Base-by-base conservation (phyloP, 805 yeast genomes). In the Monosporozyma solicola region DNA sequence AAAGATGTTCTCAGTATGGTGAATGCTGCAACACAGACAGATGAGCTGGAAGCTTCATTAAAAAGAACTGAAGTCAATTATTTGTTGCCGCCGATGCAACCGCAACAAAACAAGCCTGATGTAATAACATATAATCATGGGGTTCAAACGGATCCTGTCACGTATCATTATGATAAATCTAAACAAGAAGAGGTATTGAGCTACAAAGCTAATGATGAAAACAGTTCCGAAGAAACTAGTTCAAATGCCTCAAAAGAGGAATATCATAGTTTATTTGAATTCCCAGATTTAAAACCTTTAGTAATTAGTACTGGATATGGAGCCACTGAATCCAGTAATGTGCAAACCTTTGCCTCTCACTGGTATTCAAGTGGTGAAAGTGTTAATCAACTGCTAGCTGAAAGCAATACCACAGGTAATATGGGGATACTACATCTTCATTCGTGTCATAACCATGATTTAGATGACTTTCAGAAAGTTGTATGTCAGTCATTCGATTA, bases 41-140 rank as follows among this genome's bases (percentile, higher is more conserved):
- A 63, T 33, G 35, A 45, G 10, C 11, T 3, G 5, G 3, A 2
- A 15, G 15, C 11, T 9, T 8, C 22, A n/a, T 7, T 9, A n/a
- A 2, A 27, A n/a, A 24, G n/a, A 13, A 24, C 11, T 43, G 27
- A 20, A 24, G 7, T 41, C 15, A 16, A 41, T 20, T 5, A 41
- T 4, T 15, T 7, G 3, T 39, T 25, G 45, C 50, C 7, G 39
- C 32, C 9, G n/a, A 32, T 11, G 20, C 50, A n/a, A 20, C 9
- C 37, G 33, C 3, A 29, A 5, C 24, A 33, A 13, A 53, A 55
- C 10, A 33, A 41, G 10, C 27, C 15, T 41, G 15, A 41, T 10
- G 15, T 41, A 41, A 54, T 61, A 15, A 63, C 64, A 0, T 64
- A 62, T 53, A 64, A 62, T 29, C 60, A 58, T 27, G 59, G 55